Conservation (phyloP, 108 stramenopile species). For the Skeletonema costatum region DNA sequence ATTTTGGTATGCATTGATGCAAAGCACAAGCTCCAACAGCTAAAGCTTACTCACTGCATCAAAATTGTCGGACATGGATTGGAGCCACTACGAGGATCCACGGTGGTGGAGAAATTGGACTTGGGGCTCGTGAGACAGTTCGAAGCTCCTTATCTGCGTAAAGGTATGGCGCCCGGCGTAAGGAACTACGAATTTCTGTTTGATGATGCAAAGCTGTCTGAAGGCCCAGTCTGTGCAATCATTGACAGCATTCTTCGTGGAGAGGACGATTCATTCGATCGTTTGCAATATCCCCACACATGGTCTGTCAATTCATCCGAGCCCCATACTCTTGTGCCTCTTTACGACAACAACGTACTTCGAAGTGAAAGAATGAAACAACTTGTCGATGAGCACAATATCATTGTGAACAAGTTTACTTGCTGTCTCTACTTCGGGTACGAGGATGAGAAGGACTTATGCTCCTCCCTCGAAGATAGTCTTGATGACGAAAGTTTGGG, state of each 20-base stretch:
- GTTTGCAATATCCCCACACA: neutral
- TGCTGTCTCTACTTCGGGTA: neutral
- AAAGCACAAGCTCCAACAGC: neutral
- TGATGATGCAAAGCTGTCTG: neutral
- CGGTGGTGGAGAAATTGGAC: neutral
- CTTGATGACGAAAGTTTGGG: too few relatives aligned
- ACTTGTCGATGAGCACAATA: neutral
- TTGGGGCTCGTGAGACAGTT: neutral
- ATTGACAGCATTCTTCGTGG: neutral
- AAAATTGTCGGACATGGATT: neutral
- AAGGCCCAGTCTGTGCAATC: neutral
- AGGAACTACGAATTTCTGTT: neutral
- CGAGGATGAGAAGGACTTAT: neutral
- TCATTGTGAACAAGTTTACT: neutral
- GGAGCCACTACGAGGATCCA: neutral
- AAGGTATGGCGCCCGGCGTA: too few relatives aligned
- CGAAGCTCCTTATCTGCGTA: neutral
- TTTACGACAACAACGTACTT: neutral
- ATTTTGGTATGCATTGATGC: neutral
- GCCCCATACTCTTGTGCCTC: too few relatives aligned
- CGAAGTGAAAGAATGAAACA: neutral
- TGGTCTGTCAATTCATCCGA: too few relatives aligned
- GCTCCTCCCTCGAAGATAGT: neutral
- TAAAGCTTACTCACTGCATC: neutral
- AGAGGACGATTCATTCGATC: neutral